Evolutionary conservation across 495 filamentous ascomycete species (phyloP), one percentile per base, ranked within the genome.

Genomic region (Penicillium soppii): DNA sequence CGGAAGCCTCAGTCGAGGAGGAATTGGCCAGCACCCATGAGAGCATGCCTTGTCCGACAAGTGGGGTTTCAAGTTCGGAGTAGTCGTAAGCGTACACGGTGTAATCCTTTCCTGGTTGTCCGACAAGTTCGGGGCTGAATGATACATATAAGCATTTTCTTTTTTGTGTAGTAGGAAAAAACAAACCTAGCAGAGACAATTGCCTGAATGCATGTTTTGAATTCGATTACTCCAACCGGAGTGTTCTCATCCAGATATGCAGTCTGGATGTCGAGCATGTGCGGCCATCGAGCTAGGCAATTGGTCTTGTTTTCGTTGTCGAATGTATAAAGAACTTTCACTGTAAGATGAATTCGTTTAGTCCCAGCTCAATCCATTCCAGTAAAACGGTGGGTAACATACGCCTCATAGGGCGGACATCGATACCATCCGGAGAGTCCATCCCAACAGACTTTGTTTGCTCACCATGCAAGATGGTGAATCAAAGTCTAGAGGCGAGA

Each of bases 261-360:
- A 7, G 87, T 89, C 57, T 90, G 90, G 19, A 96, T 82, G 21
- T 88, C 79, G 40, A 97, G 78, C 29, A 87, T 76, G 47, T 92
- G 83, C 36, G 90, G 89, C 80, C 91, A 90, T 61, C 92, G 84
- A 52, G 95, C 92, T 22, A 98, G 75, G 71, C 94, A 97, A 63
- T 92, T 89, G 20, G 91, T 88, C 68, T 91, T 90, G 67, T 82
- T 87, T 37, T 90, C 87, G 60, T 89, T 85, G 61, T 97, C 92
- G 69, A 97, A 97, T 17, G 92, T 95, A 69, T 98, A 98, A 33
- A 94, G 85, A 21, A 98, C 90, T 78, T 98, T 97, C 69, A 97
- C 71, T 74, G 47, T 47, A 41, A 3, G 25, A 43, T 43, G 2
- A 38, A 32, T 16, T 45, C 19, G 20, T 46, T 71, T 54, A 67